phyloP scores from a whole-genome alignment of 2,329 filamentous ascomycete species.

The Colletotrichum orbiculare region DNA sequence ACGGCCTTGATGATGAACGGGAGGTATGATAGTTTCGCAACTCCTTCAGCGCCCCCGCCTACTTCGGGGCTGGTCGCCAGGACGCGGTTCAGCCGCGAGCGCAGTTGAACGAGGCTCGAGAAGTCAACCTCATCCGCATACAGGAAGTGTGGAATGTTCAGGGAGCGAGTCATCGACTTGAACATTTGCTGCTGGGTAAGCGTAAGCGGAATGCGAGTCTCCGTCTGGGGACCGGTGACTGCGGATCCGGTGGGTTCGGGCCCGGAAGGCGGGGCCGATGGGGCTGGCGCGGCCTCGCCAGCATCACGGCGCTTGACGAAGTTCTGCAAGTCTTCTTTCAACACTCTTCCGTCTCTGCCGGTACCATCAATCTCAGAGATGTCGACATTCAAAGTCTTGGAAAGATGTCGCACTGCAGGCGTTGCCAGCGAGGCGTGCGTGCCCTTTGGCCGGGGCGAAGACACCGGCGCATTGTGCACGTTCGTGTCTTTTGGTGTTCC shows the following conservation, averaged over 20 bases:
- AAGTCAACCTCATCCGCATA: constrained; percentile 93
- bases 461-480: too few species aligned
- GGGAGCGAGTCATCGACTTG: constrained; percentile 93
- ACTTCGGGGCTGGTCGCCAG: constrained; percentile 62
- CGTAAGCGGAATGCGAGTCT: constrained; percentile 77
- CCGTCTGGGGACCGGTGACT: constrained; percentile 65
- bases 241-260: constrained; percentile 43
- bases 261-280: constrained; percentile 41
- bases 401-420: constrained; percentile 89
- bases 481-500: not conserved
- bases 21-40: constrained; percentile 84
- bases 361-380: constrained; percentile 85
- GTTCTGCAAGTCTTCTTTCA: constrained; percentile 90
- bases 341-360: constrained; percentile 88
- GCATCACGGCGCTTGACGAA: constrained; percentile 68
- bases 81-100: constrained; percentile 78
- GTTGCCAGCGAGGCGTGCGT: constrained; percentile 84
- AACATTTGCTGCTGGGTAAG: constrained; percentile 93
- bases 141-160: constrained; percentile 93
- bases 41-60: constrained; percentile 46
- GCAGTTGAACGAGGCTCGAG: constrained; percentile 77
- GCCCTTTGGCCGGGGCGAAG: constrained; percentile 55
- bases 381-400: constrained; percentile 81
- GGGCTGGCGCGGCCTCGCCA: constrained; percentile 24
- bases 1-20: constrained; percentile 97